These are phyloP conservation scores for Lactifluus pinguis DNA, from an alignment of 768 basidiomycete genomes.

Conservation along the genomic window DNA sequence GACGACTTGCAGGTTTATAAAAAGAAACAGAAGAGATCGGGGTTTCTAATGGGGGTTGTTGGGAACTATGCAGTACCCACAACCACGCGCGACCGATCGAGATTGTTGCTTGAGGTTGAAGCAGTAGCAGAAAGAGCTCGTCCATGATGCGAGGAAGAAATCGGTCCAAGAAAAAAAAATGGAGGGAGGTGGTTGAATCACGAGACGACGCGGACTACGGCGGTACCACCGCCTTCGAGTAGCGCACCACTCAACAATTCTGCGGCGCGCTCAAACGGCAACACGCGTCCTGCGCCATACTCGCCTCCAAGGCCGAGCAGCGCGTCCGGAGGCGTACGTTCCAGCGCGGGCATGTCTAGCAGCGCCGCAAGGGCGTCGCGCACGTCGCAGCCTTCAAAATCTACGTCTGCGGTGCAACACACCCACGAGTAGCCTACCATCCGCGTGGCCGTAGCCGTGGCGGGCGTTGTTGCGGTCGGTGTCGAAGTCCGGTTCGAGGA, in stretches of 20 bases:
- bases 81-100: background rate
- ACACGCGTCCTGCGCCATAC: conserved; percentile 26
- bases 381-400: conserved; percentile 75
- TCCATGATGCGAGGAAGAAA: background rate
- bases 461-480: background rate
- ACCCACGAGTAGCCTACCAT: conserved; percentile 75
- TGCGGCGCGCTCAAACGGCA: conserved; percentile 48
- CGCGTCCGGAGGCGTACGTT: conserved; percentile 25
- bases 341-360: conserved; percentile 30
- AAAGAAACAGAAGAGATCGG: too few relatives aligned
- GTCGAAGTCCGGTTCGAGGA: background rate
- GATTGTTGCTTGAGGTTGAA: background rate
- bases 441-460: conserved; percentile 21
- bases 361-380: conserved; percentile 40
- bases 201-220: conserved; percentile 25
- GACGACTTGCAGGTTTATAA: too few relatives aligned
- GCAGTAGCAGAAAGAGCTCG: background rate
- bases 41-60: background rate
- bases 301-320: conserved; percentile 27
- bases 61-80: background rate
- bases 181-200: background rate
- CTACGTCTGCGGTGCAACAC: conserved; percentile 69
- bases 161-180: background rate
- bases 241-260: conserved; percentile 34
- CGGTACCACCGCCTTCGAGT: conserved; percentile 28